Conservation (phyloP, 2,329 filamentous ascomycete species). For the Fusarium denticulatum region DNA sequence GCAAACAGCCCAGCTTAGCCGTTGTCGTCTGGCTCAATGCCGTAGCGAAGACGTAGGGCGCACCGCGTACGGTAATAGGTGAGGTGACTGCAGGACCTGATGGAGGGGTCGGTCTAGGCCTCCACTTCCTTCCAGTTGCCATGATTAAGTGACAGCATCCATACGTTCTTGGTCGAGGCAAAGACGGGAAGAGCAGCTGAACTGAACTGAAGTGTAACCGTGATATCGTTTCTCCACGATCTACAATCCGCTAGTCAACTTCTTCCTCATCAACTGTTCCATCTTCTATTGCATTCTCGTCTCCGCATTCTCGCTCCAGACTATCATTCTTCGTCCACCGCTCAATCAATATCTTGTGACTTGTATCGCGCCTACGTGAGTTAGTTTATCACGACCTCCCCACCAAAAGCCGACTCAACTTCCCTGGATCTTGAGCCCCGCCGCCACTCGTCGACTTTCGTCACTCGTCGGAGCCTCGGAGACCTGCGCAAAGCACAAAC, state of each 20-base stretch:
- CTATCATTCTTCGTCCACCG: not conserved
- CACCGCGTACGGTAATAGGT: not conserved
- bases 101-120: conserved; percentile 12
- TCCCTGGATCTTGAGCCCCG: conserved; percentile 35
- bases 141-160: conserved; percentile 21
- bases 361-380: not conserved
- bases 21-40: conserved; percentile 13
- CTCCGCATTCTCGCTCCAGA: not conserved
- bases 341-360: conserved; percentile 14
- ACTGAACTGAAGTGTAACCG: not conserved
- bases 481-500: conserved; percentile 21
- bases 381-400: conserved; percentile 27
- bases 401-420: conserved; percentile 27
- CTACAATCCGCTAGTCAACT: not conserved
- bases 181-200: not conserved
- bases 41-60: conserved; percentile 5
- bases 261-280: not conserved
- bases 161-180: not conserved
- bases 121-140: conserved; percentile 4
- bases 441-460: conserved; percentile 37
- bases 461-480: conserved; percentile 30
- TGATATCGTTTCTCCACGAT: conserved; percentile 8
- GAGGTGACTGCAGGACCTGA: not conserved
- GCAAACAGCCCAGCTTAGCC: conserved; percentile 30
- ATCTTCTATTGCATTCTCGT: not conserved